Evolutionary conservation across 83 land plant genomes (phyloP).

Genomic region (Picea abies): DNA sequence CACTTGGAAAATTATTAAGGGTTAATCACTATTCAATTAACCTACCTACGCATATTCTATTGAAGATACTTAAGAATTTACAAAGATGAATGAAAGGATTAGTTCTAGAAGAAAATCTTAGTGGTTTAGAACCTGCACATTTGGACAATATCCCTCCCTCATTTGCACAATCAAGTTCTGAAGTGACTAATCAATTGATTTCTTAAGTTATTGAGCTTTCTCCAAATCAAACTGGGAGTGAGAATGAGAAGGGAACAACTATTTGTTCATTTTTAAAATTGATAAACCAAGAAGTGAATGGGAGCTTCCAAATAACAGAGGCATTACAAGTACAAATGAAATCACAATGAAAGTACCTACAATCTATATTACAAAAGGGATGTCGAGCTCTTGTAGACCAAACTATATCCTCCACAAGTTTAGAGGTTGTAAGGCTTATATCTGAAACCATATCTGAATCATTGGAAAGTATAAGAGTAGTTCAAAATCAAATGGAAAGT

Average conservation of each 20-base stretch:
- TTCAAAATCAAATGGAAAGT: conserved; percentile 2
- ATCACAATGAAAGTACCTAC: too few species aligned
- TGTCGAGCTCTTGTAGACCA: too few species aligned
- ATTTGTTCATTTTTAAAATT: too few species aligned
- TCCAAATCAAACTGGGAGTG: not conserved
- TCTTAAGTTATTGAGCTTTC: not conserved
- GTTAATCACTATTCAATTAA: too few species aligned
- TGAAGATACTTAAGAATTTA: conserved; percentile 24
- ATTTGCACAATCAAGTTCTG: not conserved
- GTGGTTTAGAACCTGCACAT: conserved; percentile 36
- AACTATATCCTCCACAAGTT: too few species aligned
- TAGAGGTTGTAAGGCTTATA: conserved; percentile 23
- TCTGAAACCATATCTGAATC: conserved; percentile 17
- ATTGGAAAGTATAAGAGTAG: conserved; percentile 10
- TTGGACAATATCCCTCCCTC: conserved; percentile 29
- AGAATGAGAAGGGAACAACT: not conserved
- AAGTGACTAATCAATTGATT: too few species aligned
- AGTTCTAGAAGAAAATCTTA: conserved; percentile 36
- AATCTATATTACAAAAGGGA: too few species aligned
- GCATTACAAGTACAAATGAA: too few species aligned
- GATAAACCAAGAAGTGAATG: too few species aligned
- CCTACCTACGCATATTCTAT: too few species aligned
- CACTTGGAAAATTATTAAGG: too few species aligned
- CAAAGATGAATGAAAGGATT: conserved; percentile 34
- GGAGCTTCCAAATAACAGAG: too few species aligned